Base-by-base conservation (phyloP, 352 stramenopile species). In the Pythium folliculosum region DNA sequence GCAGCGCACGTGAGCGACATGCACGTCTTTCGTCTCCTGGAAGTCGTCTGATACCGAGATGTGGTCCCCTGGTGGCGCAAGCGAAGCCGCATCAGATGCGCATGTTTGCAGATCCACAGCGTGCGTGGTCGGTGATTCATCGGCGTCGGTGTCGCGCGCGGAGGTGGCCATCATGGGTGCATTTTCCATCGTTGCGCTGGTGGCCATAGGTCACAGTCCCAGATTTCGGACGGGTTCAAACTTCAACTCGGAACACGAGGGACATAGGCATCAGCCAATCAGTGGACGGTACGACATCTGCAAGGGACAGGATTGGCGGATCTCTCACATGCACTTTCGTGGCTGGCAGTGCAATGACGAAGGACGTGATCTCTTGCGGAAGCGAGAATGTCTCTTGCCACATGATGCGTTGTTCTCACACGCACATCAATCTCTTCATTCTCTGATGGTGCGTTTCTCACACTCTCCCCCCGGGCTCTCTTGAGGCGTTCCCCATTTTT, bases 1-100 rank as follows among this genome's bases (percentile, higher is more conserved):
- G 43, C 71, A 80, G 23, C 80, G 82, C 40, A 90, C 80, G 52
- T 90, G 73, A 0, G 82, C 82, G 4, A 88, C 77, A 12, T 62
- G 78, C 5, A 55, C n/a, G 19, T 65, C n/a, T 38, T 21, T 5
- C 0, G 21, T 22, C 48, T 65, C 32, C 17, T 48, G 45, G 13
- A 17, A 3, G 17, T 16, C 22, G 2, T 48, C 5, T 44, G 47
- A 55, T 50, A 30, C 45, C 22, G 25, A 47, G 32, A 50, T 10
- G n/a, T 30, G 32, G 30, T 17, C 17, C 3, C 4, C 17, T 16
- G 19, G n/a, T 54, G 35, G 63, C 21, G 8, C 0, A 65, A 30
- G 56, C 8, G 14, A 30, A 13, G 19, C 30, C 47, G 58, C 16
- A 57, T 65, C 5, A 8, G 37, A 37, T 65, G 58, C 44, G 21